Conservation (phyloP, 2,329 filamentous ascomycete species). For the Graphilbum sp. region DNA sequence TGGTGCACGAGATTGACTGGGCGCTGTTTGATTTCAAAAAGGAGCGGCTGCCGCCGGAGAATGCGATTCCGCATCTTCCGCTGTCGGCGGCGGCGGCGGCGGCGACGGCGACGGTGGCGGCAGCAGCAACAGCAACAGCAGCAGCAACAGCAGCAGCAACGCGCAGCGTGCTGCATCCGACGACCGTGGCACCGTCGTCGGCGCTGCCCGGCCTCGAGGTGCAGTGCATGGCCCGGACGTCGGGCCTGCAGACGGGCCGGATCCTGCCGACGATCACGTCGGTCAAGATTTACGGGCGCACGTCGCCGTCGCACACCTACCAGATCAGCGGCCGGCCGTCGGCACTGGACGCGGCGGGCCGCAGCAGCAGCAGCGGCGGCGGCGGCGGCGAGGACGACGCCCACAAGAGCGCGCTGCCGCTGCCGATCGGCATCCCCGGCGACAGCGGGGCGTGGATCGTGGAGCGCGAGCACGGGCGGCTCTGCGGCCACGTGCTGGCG, state of each 20-base stretch:
- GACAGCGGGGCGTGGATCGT: slow-evolving; percentile 92
- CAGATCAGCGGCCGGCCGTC: slow-evolving; percentile 24
- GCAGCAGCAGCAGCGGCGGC: too few relatives aligned
- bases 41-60: slow-evolving; percentile 53
- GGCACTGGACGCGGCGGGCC: too few relatives aligned
- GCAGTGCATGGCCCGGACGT: slow-evolving; percentile 78
- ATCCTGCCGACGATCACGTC: slow-evolving; percentile 66
- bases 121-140: too few relatives aligned
- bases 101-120: neutral
- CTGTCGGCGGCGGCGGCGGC: slow-evolving; percentile 5
- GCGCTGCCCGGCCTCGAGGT: slow-evolving; percentile 61
- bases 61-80: slow-evolving; percentile 40
- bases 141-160: too few relatives aligned
- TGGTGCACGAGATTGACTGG: slow-evolving; percentile 91
- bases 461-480: slow-evolving; percentile 57
- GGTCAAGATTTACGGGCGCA: slow-evolving; percentile 75
- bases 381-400: too few relatives aligned
- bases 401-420: too few relatives aligned
- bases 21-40: slow-evolving; percentile 69
- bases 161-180: slow-evolving; percentile 30
- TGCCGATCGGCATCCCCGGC: slow-evolving; percentile 52
- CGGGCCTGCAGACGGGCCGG: slow-evolving; percentile 61
- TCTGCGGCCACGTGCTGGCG: slow-evolving; percentile 82
- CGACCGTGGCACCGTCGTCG: slow-evolving; percentile 39
- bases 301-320: slow-evolving; percentile 59